A percentile compares a stretch with the other conserved stretches of the same genome.
Conservation (phyloP, 2,329 filamentous ascomycete species). For the Paraphaeosphaeria sporulosa region DNA sequence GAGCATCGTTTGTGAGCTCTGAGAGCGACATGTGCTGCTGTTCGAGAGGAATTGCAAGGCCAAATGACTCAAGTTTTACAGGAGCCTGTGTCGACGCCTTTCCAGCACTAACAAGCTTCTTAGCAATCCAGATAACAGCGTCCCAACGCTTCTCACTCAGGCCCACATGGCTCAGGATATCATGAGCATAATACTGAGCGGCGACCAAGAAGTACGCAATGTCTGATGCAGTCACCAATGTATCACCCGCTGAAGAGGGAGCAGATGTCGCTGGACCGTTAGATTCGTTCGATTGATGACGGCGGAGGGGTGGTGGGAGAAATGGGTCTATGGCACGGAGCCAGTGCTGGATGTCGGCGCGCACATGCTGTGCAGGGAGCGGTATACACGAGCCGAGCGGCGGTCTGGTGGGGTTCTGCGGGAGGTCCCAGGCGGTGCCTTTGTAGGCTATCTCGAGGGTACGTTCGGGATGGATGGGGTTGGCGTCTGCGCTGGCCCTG, state of each 20-base stretch:
- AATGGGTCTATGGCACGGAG: slow-evolving; percentile 45
- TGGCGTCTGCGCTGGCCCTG: slow-evolving; percentile 3
- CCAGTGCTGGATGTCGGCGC: slow-evolving; percentile 43
- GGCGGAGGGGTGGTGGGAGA: slow-evolving; percentile 46
- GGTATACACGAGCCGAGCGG: slow-evolving; percentile 28
- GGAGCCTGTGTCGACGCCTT: slow-evolving; percentile 20
- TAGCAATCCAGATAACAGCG: slow-evolving; percentile 55
- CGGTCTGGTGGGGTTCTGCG: slow-evolving; percentile 18
- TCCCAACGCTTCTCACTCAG: slow-evolving; percentile 52
- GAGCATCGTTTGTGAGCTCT: slow-evolving; percentile 32
- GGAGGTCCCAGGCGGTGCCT: slow-evolving; percentile 9
- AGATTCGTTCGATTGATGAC: slow-evolving; percentile 9
- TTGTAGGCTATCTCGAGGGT: not conserved
- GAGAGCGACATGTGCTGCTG: slow-evolving; percentile 26
- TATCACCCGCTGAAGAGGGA: not conserved
- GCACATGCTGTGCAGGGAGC: slow-evolving; percentile 28
- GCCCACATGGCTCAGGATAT: slow-evolving; percentile 52
- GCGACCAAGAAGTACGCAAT: slow-evolving; percentile 35
- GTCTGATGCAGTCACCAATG: slow-evolving; percentile 34
- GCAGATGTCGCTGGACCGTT: slow-evolving; percentile 17
- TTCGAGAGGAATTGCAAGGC: slow-evolving; percentile 28
- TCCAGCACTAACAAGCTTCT: slow-evolving; percentile 50
- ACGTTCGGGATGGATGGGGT: slow-evolving; percentile 1
- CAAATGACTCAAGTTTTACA: slow-evolving; percentile 24
- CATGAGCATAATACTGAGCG: slow-evolving; percentile 41